Evolutionary conservation across 441 rosid species (phyloP), one percentile per base, ranked within the genome.

Genomic region (Syzygium malaccense): DNA sequence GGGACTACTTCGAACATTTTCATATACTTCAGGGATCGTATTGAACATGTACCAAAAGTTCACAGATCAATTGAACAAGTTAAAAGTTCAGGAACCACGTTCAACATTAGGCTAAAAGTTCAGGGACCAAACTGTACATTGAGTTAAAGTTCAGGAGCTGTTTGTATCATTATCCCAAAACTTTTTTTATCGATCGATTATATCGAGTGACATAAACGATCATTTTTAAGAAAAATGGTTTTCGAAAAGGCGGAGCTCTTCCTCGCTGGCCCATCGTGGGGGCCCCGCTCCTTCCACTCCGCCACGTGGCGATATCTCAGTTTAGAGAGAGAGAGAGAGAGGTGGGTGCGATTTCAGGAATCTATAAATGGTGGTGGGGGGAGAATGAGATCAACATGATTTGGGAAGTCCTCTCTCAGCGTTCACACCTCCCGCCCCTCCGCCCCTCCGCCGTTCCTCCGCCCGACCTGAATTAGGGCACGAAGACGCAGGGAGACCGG

Each of bases 161-260:
- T 45, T 45, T 1, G 1, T 7, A 2, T 45, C 9, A 45, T 45
- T 45, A 7, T 1, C 48, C 9, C 48, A 1, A 45, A 45, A 45
- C 1, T 0, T 45, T 7, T 45, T 45, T 45, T 2, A 45, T 45
- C 1, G 2, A 7, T 6, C 1, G 0, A 45, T 45, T 45, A 45
- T 45, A 45, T 45, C 9, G 9, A 1, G 9, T 2, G 1, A 45
- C 2, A 1, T 0, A 45, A 45, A 45, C 9, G 48, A 7, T 45
- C 1, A 45, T 45, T 7, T 45, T 45, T 45, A 45, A n/a, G n/a
- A n/a, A n/a, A n/a, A n/a, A n/a, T n/a, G n/a, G n/a, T n/a, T n/a
- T n/a, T n/a, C n/a, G n/a, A n/a, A n/a, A n/a, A n/a, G 9, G 2
- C 1, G 7, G 9, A 45, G 48, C 1, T 7, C 2, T 12, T 51